A percentile compares a stretch with the other conserved stretches of the same genome.
phyloP scores from a whole-genome alignment of 768 basidiomycete genomes.

The Suillus subalutaceus region DNA sequence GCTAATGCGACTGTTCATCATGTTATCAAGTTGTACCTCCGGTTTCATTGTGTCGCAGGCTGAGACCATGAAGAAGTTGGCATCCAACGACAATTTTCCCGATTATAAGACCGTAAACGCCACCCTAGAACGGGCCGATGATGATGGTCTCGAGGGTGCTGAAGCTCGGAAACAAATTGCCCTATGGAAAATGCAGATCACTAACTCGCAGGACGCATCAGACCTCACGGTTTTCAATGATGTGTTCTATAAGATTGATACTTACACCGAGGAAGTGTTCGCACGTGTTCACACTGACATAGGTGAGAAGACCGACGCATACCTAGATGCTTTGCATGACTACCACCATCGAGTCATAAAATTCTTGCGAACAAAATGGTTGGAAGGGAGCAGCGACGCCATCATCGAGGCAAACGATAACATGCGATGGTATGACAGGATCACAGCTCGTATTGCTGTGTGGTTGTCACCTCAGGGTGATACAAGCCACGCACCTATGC shows the following conservation, averaged over 20 bases:
- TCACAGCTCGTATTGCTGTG: background rate
- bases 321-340: background rate
- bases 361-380: background rate
- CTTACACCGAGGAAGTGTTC: background rate
- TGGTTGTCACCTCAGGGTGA: background rate
- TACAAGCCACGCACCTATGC: background rate
- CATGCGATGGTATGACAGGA: background rate
- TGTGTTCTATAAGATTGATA: background rate
- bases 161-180: background rate
- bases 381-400: background rate
- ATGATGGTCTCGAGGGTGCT: background rate
- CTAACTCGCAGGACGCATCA: background rate
- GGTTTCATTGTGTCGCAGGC: background rate
- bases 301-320: background rate
- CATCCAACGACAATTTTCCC: background rate
- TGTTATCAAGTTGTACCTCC: background rate
- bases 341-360: background rate
- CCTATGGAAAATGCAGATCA: background rate
- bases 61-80: background rate
- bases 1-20: background rate
- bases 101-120: background rate
- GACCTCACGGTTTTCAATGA: background rate
- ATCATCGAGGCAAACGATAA: background rate
- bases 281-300: background rate
- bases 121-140: background rate